Evolutionary conservation across 1,284 basidiomycete genomes (phyloP).

Genomic region (Hemileia vastatrix): DNA sequence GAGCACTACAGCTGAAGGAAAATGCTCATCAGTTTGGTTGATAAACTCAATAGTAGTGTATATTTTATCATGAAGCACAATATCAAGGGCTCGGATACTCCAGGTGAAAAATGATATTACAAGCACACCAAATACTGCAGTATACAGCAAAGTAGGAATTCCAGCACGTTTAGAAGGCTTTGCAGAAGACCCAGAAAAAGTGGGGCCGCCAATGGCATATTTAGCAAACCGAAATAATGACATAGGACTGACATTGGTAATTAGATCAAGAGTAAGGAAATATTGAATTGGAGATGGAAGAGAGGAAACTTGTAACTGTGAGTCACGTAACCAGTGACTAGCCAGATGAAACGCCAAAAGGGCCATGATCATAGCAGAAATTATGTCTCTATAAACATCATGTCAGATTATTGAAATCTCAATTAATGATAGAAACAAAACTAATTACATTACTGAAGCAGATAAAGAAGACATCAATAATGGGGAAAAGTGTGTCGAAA

Average conservation of each 20-base stretch:
- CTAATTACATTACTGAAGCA: not conserved
- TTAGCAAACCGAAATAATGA: not conserved
- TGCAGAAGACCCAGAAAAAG: no score
- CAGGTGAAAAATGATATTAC: not conserved
- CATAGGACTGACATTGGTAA: not conserved
- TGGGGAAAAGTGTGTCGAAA: not conserved
- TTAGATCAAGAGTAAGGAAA: not conserved
- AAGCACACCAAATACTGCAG: not conserved
- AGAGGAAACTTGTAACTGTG: no score
- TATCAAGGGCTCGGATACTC: not conserved
- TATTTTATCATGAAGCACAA: not conserved
- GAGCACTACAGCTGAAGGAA: not conserved
- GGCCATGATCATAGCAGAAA: not conserved
- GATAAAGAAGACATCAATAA: not conserved
- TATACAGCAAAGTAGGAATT: not conserved
- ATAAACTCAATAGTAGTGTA: not conserved
- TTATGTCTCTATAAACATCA: not conserved
- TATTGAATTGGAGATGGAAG: slow-evolving; percentile 1
- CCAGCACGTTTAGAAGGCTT: not conserved
- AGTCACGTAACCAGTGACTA: not conserved
- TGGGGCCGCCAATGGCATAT: not conserved
- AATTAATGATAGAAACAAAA: not conserved
- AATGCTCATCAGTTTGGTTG: not conserved
- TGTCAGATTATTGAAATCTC: not conserved
- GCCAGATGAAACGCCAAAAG: slow-evolving; percentile 2